phyloP scores from a whole-genome alignment of 768 basidiomycete genomes.

The Sarcomyxa edulis region DNA sequence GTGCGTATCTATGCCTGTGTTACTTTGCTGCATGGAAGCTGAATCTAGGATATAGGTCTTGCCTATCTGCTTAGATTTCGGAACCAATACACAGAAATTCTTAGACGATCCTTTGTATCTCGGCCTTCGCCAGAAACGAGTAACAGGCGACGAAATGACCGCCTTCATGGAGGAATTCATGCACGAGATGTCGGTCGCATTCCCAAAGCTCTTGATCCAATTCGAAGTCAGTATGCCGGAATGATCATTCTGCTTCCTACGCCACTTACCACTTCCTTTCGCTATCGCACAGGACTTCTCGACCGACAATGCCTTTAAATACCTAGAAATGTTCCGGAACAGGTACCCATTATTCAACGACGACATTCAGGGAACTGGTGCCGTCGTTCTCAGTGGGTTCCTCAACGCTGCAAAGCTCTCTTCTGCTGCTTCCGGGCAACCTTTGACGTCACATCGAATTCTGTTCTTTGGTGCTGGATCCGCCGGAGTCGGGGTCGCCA shows the following conservation, averaged over 20 bases:
- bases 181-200: slow-evolving; percentile 66
- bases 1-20: too few relatives aligned
- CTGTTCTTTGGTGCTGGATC: slow-evolving; percentile 92
- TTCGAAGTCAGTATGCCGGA: slow-evolving; percentile 67
- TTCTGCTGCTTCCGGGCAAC: slow-evolving; percentile 60
- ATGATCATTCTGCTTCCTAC: too few relatives aligned
- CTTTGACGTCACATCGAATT: slow-evolving; percentile 73
- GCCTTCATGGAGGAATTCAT: slow-evolving; percentile 95
- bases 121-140: slow-evolving; percentile 70
- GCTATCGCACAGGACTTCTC: slow-evolving; percentile 66
- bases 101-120: slow-evolving; percentile 88
- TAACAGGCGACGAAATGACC: slow-evolving; percentile 57
- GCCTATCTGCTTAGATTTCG: slow-evolving; percentile 84
- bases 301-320: slow-evolving; percentile 86
- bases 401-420: slow-evolving; percentile 81
- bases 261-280: background rate
- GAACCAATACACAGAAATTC: slow-evolving; percentile 78
- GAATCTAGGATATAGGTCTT: too few relatives aligned
- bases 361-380: slow-evolving; percentile 88
- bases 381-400: slow-evolving; percentile 88
- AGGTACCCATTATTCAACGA: slow-evolving; percentile 85
- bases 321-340: slow-evolving; percentile 70
- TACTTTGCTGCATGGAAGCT: too few relatives aligned
- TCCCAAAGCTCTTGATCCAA: slow-evolving; percentile 82
- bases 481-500: slow-evolving; percentile 89